phyloP scores from a whole-genome alignment of 2,329 filamentous ascomycete species.

The Curvularia verruculosa region DNA sequence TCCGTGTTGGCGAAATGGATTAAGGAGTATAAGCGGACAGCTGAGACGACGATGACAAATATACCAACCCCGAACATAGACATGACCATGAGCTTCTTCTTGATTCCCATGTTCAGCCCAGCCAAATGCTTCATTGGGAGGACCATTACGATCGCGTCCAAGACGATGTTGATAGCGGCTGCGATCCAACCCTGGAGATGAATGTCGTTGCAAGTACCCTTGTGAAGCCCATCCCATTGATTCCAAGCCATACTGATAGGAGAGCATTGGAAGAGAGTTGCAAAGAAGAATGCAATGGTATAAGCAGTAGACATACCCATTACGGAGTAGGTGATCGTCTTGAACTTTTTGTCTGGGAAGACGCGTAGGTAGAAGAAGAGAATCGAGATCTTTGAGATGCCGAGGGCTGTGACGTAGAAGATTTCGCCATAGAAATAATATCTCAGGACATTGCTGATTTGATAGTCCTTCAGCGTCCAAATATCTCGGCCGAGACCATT shows the following conservation, averaged over 20 bases:
- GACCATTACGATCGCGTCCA: conserved; percentile 36
- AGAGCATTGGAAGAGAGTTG: conserved; percentile 58
- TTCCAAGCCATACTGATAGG: conserved; percentile 59
- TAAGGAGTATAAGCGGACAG: conserved; percentile 50
- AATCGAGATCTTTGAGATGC: conserved; percentile 44
- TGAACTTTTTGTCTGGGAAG: conserved; percentile 39
- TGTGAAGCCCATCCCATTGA: conserved; percentile 35
- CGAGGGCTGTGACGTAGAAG: conserved; percentile 41
- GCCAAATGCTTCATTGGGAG: conserved; percentile 43
- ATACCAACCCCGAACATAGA: conserved; percentile 47
- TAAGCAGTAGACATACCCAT: conserved; percentile 38
- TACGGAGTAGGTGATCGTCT: conserved; percentile 29
- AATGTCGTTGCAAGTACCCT: conserved; percentile 42
- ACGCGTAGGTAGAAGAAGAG: conserved; percentile 45
- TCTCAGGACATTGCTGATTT: conserved; percentile 54
- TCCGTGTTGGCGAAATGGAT: conserved; percentile 50
- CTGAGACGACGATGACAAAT: conserved; percentile 52
- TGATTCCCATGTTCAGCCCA: conserved; percentile 38
- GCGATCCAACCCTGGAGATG: conserved; percentile 40
- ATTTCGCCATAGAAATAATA: conserved; percentile 38
- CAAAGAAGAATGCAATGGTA: conserved; percentile 54
- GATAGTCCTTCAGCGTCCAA: conserved; percentile 53
- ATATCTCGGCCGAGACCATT: conserved; percentile 59
- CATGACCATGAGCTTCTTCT: conserved; percentile 46
- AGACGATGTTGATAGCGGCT: conserved; percentile 43